These are phyloP conservation scores for Vitis vinifera DNA, from an alignment of 164 flowering plant genomes.

Conservation along the genomic window DNA sequence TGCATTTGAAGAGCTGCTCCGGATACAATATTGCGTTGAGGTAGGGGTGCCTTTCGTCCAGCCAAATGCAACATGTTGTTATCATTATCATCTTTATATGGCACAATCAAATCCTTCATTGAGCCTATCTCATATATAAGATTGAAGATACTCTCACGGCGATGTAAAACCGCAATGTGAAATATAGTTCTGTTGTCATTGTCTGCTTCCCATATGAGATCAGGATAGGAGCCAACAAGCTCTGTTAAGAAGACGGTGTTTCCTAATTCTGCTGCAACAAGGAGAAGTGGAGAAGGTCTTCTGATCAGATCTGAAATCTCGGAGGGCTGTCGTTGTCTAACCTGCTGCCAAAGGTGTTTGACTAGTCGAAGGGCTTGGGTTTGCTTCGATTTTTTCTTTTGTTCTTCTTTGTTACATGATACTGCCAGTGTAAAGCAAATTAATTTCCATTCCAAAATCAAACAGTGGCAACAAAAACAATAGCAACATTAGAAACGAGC, in stretches of 20 bases:
- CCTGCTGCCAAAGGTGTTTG: not conserved
- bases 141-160: conserved; percentile 28
- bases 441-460: no score
- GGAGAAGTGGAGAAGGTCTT: conserved; percentile 12
- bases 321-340: not conserved
- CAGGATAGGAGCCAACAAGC: conserved; percentile 27
- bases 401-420: no score
- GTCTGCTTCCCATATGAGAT: conserved; percentile 29
- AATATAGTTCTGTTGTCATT: conserved; percentile 18
- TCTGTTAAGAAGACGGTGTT: conserved; percentile 20
- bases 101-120: no score
- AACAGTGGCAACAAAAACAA: no score
- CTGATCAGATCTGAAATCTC: conserved; percentile 1
- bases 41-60: no score
- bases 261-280: conserved; percentile 28
- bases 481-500: no score
- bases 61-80: no score
- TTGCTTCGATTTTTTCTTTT: no score
- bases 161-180: conserved; percentile 26
- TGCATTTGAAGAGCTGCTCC: no score
- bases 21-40: no score
- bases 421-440: no score
- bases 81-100: no score
- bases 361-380: not conserved
- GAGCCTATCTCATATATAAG: conserved; percentile 24